phyloP scores from a whole-genome alignment of 2,329 filamentous ascomycete genomes.

The Monilinia aucupariae region DNA sequence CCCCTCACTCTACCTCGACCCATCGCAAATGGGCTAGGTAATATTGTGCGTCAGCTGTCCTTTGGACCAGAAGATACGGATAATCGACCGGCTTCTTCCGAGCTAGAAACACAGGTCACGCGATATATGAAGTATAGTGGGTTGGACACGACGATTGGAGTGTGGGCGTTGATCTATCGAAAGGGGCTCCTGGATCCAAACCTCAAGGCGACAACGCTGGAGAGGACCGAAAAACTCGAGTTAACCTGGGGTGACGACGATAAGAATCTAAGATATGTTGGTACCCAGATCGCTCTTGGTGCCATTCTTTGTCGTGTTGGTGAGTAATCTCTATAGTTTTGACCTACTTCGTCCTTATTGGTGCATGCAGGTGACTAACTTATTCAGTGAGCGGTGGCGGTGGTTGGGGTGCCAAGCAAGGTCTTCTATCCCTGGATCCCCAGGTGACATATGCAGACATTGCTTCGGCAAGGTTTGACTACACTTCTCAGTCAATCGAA shows the following conservation, averaged over 20 bases:
- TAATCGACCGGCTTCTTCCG: constrained; percentile 56
- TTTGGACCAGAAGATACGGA: constrained; percentile 40
- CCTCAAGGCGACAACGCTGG: neutral
- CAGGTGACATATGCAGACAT: constrained; percentile 49
- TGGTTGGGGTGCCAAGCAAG: constrained; percentile 77
- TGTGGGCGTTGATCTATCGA: constrained; percentile 69
- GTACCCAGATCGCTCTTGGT: constrained; percentile 24
- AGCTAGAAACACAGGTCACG: constrained; percentile 62
- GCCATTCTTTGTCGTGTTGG: constrained; percentile 32
- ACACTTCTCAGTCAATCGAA: constrained; percentile 34
- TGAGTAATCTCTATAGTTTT: constrained; percentile 21
- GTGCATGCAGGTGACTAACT: neutral
- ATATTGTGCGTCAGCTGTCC: constrained; percentile 65
- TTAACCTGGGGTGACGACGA: constrained; percentile 4
- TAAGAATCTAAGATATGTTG: constrained; percentile 20
- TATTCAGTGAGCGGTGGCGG: constrained; percentile 68
- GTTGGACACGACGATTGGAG: constrained; percentile 46
- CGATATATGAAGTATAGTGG: constrained; percentile 44
- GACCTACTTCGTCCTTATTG: constrained; percentile 15
- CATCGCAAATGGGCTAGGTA: constrained; percentile 65
- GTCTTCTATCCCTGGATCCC: constrained; percentile 72
- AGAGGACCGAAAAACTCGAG: neutral
- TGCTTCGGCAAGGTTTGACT: constrained; percentile 50
- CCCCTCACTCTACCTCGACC: constrained; percentile 58
- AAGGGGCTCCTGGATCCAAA: constrained; percentile 22